phyloP scores from a whole-genome alignment of 208 protist genomes.

The Herpetomonas samuelpessoai region DNA sequence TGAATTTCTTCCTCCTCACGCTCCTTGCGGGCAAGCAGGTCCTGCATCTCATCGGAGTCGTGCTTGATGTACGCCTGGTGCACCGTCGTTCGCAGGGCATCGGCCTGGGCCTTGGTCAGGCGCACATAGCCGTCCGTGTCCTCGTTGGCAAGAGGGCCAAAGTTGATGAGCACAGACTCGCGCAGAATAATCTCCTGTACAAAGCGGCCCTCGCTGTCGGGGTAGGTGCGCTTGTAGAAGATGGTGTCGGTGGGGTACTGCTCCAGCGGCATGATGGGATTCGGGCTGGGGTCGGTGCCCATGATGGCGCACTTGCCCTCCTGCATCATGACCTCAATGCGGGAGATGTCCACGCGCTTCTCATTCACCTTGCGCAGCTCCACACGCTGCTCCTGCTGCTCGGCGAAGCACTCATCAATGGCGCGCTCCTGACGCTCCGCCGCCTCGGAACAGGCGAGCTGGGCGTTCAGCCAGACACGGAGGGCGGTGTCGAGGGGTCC shows the following conservation, averaged over 20 bases:
- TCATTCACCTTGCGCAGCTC: constrained; percentile 73
- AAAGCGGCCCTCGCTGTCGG: constrained; percentile 38
- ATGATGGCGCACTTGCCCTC: constrained; percentile 56
- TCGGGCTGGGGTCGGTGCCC: constrained; percentile 26
- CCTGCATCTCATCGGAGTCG: constrained; percentile 65
- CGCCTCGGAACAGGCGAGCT: constrained; percentile 58
- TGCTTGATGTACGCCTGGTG: constrained; percentile 37
- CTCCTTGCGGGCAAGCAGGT: constrained; percentile 37
- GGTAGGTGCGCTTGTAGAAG: constrained; percentile 56
- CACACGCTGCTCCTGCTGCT: constrained; percentile 71
- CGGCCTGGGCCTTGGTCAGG: constrained; percentile 36
- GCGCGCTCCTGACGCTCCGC: constrained; percentile 45
- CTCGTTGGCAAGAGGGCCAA: constrained; percentile 35
- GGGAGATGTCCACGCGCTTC: constrained; percentile 59
- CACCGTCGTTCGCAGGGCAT: constrained; percentile 31
- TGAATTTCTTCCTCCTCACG: constrained; percentile 60
- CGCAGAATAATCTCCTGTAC: constrained; percentile 65
- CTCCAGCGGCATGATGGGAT: constrained; percentile 38
- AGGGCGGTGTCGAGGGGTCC: constrained; percentile 28
- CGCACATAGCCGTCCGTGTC: constrained; percentile 55
- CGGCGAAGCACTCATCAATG: constrained; percentile 63
- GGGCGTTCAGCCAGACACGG: constrained; percentile 58
- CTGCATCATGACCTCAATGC: constrained; percentile 50
- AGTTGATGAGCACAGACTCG: constrained; percentile 58
- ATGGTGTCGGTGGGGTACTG: constrained; percentile 36